Percentiles rank a stretch among this genome's conserved stretches.
These are phyloP conservation scores for Sideroxylon spinosum DNA, from an alignment of 179 eudicot species.

Conservation along the genomic window DNA sequence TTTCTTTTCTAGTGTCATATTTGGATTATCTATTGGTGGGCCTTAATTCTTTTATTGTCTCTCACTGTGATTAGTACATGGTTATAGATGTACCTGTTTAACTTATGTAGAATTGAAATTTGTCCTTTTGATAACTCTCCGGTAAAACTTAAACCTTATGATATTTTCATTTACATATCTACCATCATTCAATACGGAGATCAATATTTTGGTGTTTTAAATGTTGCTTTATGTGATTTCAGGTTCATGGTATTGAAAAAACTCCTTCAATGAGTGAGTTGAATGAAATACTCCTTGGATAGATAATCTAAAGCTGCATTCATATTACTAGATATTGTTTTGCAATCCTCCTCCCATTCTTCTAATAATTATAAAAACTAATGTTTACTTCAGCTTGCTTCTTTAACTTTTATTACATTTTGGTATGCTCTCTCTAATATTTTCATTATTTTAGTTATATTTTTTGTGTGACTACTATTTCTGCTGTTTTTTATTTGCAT, in stretches of 20 bases:
- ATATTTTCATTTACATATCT: constrained; percentile 1
- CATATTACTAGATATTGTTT: too few species aligned
- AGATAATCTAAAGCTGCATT: constrained; percentile 39
- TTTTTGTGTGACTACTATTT: background rate
- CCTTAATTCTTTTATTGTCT: too few species aligned
- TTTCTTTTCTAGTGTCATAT: too few species aligned
- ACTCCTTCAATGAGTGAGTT: constrained; percentile 87
- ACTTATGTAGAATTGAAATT: background rate
- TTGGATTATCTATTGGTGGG: too few species aligned
- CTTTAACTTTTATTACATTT: background rate
- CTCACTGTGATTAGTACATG: too few species aligned
- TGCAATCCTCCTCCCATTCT: too few species aligned
- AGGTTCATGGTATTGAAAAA: constrained; percentile 81
- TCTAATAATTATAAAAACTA: background rate
- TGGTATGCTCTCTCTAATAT: background rate
- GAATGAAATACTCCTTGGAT: constrained; percentile 80
- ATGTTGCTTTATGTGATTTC: constrained; percentile 26
- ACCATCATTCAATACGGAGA: constrained; percentile 1
- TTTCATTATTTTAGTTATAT: background rate
- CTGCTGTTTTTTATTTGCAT: background rate
- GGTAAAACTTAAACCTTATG: background rate
- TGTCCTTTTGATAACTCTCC: background rate
- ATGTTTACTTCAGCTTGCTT: background rate
- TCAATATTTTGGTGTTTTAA: constrained; percentile 4
- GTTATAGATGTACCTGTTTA: too few species aligned